Percentiles rank a stretch among this genome's conserved stretches.
Conservation (phyloP, 768 basidiomycete species). For the Sistotremastrum niveocremeum region DNA sequence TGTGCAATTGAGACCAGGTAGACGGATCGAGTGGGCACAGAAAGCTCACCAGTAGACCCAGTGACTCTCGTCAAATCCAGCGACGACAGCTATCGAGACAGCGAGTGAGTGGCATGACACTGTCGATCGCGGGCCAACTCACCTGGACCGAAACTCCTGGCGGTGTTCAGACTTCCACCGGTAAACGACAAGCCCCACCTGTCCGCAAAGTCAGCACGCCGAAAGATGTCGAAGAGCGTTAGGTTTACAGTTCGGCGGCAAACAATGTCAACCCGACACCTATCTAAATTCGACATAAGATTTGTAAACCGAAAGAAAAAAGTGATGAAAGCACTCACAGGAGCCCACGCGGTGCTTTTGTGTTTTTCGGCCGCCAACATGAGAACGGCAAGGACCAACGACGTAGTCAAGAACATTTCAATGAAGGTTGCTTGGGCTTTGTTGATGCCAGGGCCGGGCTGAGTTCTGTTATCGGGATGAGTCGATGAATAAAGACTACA, state of each 20-base stretch:
- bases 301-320: not conserved
- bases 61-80: too few relatives aligned
- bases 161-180: slow-evolving; percentile 55
- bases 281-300: too few relatives aligned
- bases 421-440: slow-evolving; percentile 50
- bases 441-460: slow-evolving; percentile 43
- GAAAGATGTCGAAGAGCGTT: too few relatives aligned
- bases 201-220: not conserved
- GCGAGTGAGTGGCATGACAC: too few relatives aligned
- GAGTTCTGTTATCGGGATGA: not conserved
- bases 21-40: too few relatives aligned
- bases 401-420: slow-evolving; percentile 55
- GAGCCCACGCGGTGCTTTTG: slow-evolving; percentile 49
- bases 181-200: slow-evolving; percentile 52
- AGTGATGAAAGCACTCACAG: slow-evolving; percentile 23
- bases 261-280: too few relatives aligned
- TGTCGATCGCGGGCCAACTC: slow-evolving; percentile 8
- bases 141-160: slow-evolving; percentile 57
- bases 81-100: too few relatives aligned
- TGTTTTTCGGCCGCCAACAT: slow-evolving; percentile 68
- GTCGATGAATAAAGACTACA: not conserved
- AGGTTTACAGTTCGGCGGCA: too few relatives aligned
- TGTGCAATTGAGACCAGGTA: too few relatives aligned
- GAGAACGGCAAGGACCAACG: slow-evolving; percentile 47
- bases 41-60: too few relatives aligned